Evolutionary conservation across 148 eudicot genomes (phyloP).

Genomic region (Silene conica): DNA sequence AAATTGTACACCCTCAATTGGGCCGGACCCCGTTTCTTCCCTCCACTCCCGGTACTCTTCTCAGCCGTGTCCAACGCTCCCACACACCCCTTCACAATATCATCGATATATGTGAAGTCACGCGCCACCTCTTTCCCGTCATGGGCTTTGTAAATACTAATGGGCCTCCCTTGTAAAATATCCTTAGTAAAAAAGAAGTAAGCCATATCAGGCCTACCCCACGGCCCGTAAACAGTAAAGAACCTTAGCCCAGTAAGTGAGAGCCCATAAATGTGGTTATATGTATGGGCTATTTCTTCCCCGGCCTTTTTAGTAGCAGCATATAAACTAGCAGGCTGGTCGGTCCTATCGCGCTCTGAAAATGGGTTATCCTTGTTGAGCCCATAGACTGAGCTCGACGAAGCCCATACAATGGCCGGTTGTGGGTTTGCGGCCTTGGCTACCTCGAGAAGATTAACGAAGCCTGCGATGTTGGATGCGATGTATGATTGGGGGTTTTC

Average conservation of each 20-base stretch:
- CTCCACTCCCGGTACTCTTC: conserved; percentile 96
- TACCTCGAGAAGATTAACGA: conserved; percentile 63
- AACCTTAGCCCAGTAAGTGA: conserved; percentile 81
- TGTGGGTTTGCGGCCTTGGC: conserved; percentile 76
- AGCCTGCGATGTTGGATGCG: conserved; percentile 76
- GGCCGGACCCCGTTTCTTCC: conserved; percentile 72
- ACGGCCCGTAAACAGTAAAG: conserved; percentile 92
- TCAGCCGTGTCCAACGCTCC: conserved; percentile 92
- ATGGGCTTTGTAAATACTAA: conserved; percentile 57
- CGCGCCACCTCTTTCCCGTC: conserved; percentile 79
- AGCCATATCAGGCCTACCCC: conserved; percentile 98
- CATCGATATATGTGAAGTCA: conserved; percentile 92
- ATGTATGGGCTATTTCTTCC: conserved; percentile 90
- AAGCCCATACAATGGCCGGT: conserved; percentile 93
- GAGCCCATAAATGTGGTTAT: conserved; percentile 85
- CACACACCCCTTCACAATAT: conserved; percentile 73
- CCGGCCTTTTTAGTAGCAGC: conserved; percentile 98
- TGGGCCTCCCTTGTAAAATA: conserved; percentile 66
- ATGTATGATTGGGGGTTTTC: conserved; percentile 81
- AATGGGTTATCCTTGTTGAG: conserved; percentile 71
- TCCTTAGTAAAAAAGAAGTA: conserved; percentile 94
- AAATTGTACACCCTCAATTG: conserved; percentile 81
- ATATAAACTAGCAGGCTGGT: conserved; percentile 82
- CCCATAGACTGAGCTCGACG: conserved; percentile 88
- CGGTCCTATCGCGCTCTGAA: conserved; percentile 70